Base-by-base conservation (phyloP, 2,329 filamentous ascomycete genomes). In the Tolypocladium paradoxum region DNA sequence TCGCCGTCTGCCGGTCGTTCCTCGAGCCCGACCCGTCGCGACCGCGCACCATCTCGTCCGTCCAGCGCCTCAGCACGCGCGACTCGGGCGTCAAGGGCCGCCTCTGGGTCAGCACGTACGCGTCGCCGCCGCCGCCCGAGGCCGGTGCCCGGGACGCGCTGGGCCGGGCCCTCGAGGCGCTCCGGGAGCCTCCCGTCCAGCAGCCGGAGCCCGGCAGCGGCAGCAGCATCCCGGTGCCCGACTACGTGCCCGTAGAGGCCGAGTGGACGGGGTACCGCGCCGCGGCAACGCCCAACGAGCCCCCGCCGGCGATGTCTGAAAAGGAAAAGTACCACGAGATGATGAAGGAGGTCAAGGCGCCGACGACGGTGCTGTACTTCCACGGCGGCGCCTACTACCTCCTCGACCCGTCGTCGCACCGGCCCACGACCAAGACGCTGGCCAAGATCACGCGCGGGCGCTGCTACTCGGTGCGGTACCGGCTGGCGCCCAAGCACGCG, bases 21-120 rank as follows among this genome's bases (percentile, higher is more conserved):
- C 66, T 89, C 27, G 58, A 67, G 16, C 70, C 54, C 20, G 47
- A 51, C 22, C 48, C 73, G 3, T 67, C 69, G 2, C 71, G 69
- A 18, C 73, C 76, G 0, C 64, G 61, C 12, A 74, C 81, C 29
- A 70, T 95, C 27, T 73, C 77, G 0, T 77, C 82, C 55, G 70
- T 79, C 7, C 92, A 96, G 68, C 73, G 70, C 43, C 61, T 80
- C n/a, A 79, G 81, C 1, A 70, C 79, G 46, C 80, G 75, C 54
- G 85, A 87, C 52, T 78, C 78, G 0, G 83, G 81, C 0, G 74
- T 95, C 63, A 90, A 88, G 64, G 90, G 90, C 4, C 81, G 79
- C 46, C 82, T 93, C 58, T 96, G 91, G 91, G 76, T 95, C 27
- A 85, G 84, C 61, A 86, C 82, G 52, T 84, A 87, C 43, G 79